Conservation (phyloP, 1,284 basidiomycete genomes). For the Omphalotus olearius region DNA sequence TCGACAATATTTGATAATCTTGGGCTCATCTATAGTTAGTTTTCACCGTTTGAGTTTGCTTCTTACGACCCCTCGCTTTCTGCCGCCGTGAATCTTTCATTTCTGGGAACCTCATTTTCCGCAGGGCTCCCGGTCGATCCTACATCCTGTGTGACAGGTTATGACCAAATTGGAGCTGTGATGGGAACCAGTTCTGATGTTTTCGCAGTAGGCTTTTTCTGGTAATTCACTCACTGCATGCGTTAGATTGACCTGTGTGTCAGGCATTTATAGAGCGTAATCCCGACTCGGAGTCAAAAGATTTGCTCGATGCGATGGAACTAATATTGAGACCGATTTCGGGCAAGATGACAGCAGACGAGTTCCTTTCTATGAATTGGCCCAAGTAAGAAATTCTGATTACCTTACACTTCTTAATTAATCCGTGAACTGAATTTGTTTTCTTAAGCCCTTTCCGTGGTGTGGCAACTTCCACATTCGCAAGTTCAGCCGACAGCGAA, state of each 20-base stretch:
- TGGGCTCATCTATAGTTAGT: conserved; percentile 1
- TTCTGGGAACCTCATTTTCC: conserved; percentile 32
- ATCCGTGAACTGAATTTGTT: conserved; percentile 20
- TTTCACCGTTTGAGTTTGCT: conserved; percentile 21
- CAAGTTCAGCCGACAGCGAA: conserved; percentile 29
- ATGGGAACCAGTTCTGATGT: conserved; percentile 38
- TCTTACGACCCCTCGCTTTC: conserved; percentile 42
- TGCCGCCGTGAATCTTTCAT: conserved; percentile 38
- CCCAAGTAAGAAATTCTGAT: conserved; percentile 22
- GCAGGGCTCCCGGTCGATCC: conserved; percentile 22
- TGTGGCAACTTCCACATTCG: conserved; percentile 30
- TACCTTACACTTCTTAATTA: conserved; percentile 18
- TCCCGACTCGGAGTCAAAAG: conserved; percentile 14
- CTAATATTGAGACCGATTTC: neutral
- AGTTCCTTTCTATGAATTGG: conserved; percentile 17
- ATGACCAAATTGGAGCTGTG: conserved; percentile 42
- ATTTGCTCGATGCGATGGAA: conserved; percentile 26
- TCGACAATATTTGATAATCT: too few species aligned
- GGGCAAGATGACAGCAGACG: neutral
- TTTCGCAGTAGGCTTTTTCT: conserved; percentile 32
- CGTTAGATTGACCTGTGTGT: neutral
- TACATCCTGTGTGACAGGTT: conserved; percentile 41
- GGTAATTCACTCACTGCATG: neutral
- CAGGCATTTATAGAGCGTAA: too few species aligned
- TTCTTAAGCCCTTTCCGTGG: conserved; percentile 43